Conservation (phyloP, 2,329 filamentous ascomycete genomes). For the Colletotrichum zoysiae region DNA sequence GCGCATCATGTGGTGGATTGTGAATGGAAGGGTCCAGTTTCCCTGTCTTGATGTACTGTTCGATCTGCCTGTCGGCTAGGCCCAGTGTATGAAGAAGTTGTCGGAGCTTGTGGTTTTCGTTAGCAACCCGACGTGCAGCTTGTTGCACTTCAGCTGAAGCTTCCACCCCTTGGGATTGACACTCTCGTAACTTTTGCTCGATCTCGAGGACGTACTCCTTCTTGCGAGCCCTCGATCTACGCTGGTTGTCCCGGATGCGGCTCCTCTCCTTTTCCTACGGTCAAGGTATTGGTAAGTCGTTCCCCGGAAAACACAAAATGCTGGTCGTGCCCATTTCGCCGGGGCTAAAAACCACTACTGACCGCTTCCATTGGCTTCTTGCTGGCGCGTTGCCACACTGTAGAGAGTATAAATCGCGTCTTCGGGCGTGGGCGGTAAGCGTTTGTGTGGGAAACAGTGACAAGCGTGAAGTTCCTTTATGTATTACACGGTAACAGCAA, state of each 20-base stretch:
- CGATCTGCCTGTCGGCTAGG: slow-evolving; percentile 67
- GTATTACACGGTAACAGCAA: slow-evolving; percentile 6
- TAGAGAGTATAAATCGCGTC: not conserved
- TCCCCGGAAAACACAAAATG: not conserved
- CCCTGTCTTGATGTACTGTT: slow-evolving; percentile 52
- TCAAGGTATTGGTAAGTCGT: slow-evolving; percentile 32
- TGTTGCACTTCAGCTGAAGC: slow-evolving; percentile 79
- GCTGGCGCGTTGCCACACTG: not conserved
- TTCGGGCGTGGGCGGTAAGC: not conserved
- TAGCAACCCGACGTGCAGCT: slow-evolving; percentile 75
- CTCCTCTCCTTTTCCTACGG: slow-evolving; percentile 38
- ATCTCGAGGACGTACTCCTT: slow-evolving; percentile 81
- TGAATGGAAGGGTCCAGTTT: not conserved
- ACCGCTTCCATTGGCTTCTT: slow-evolving; percentile 38
- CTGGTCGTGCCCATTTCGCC: slow-evolving; percentile 2
- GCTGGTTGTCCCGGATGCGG: slow-evolving; percentile 82
- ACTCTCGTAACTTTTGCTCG: slow-evolving; percentile 72
- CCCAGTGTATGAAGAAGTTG: slow-evolving; percentile 70
- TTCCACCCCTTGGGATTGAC: slow-evolving; percentile 74
- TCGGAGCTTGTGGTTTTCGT: slow-evolving; percentile 76
- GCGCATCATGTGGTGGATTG: no score
- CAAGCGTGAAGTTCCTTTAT: slow-evolving; percentile 5
- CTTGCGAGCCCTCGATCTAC: slow-evolving; percentile 78
- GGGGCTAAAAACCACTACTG: slow-evolving; percentile 29
- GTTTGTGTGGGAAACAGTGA: not conserved